These are phyloP conservation scores for Trichosporon faecale DNA, from an alignment of 1,284 basidiomycete genomes.

Conservation along the genomic window DNA sequence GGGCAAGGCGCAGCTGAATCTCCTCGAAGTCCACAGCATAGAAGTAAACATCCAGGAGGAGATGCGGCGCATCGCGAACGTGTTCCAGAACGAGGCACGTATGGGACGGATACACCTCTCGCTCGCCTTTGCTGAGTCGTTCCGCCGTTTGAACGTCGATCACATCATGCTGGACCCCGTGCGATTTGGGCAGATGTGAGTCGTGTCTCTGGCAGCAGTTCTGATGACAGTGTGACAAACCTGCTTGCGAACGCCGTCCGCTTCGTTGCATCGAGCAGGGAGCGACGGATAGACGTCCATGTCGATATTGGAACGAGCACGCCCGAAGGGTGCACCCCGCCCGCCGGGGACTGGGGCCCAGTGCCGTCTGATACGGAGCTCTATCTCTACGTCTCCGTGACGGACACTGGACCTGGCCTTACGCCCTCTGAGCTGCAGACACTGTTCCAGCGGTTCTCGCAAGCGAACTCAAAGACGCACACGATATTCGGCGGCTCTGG, in stretches of 20 bases:
- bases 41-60: constrained; percentile 36
- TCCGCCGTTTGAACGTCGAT: constrained; percentile 11
- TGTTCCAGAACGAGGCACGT: constrained; percentile 45
- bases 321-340: constrained; percentile 20
- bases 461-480: constrained; percentile 29
- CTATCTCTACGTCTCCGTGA: constrained; percentile 23
- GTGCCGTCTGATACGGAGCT: constrained; percentile 18
- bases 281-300: constrained; percentile 11
- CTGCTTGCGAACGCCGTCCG: constrained; percentile 32
- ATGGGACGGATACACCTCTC: constrained; percentile 36
- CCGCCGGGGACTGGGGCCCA: constrained; percentile 1
- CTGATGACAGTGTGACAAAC: constrained; percentile 24
- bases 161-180: constrained; percentile 32
- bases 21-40: constrained; percentile 25
- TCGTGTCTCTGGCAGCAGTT: no score
- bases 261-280: constrained; percentile 24
- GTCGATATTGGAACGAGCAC: constrained; percentile 28
- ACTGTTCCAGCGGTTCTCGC: constrained; percentile 34
- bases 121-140: constrained; percentile 1
- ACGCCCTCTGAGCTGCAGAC: constrained; percentile 25
- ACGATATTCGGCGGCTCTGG: constrained; percentile 37
- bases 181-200: constrained; percentile 29
- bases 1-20: constrained; percentile 44
- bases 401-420: constrained; percentile 36
- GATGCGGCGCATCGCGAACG: constrained; percentile 32